Evolutionary conservation across 805 yeast genomes (phyloP), one percentile per base, ranked within the genome.

Genomic region (Kuraishia ogatae): DNA sequence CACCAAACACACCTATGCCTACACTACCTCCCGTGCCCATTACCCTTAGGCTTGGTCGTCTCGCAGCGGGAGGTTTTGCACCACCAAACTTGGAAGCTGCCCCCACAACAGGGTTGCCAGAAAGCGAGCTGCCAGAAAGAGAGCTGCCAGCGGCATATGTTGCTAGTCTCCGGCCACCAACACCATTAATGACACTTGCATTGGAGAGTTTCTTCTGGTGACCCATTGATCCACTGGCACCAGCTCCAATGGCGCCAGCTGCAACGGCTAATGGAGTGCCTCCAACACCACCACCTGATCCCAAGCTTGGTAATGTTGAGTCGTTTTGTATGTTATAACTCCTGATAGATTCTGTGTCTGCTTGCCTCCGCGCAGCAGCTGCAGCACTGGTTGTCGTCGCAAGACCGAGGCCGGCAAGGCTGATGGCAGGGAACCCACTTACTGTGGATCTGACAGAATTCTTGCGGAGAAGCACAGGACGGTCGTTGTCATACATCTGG

Each of bases 361-460:
- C 43, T 7, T 20, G 20, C 7, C 22, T 7, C 5, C 43, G 26
- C 21, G 51, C 21, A 15, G 29, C n/a, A 11, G 26, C 21, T 11
- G 39, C 20, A 5, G 51, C 39, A 20, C 29, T 50, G 22, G 26
- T 23, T 29, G 22, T 26, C 2, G 51, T 24, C 22, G 51, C n/a
- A 13, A 35, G 6, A 39, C 51, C 39, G n/a, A 28, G 21, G 39
- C 22, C 8, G 29, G 17, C 19, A 22, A 29, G 7, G 43, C 43
- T 21, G 19, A 21, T 24, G 23, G 43, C 5, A 17, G 19, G 26
- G 20, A n/a, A 13, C 39, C 51, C 43, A 22, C 39, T 46, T 2
- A 46, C 10, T 13, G 53, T 39, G 28, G 53, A 50, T 19, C 53
- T 20, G 29, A 50, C 53, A 4, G 53, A 50, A 20, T 21, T 23